phyloP scores from a whole-genome alignment of 306 rosid species.

The Lotus japonicus region DNA sequence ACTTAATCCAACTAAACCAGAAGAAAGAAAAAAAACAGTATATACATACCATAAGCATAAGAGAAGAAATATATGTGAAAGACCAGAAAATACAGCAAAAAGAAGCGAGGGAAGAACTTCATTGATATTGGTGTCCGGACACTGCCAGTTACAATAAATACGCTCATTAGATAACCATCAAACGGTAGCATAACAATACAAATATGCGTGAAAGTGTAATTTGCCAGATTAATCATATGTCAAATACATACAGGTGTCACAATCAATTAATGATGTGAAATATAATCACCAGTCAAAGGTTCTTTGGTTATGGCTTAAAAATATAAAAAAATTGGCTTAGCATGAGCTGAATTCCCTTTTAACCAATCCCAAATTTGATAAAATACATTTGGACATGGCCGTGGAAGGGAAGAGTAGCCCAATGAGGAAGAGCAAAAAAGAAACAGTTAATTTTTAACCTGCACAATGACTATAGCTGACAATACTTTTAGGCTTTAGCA shows the following conservation, averaged over 20 bases:
- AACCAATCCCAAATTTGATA: neutral
- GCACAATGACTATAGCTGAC: neutral
- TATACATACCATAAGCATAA: conserved; percentile 68
- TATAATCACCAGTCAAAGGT: neutral
- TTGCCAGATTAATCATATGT: neutral
- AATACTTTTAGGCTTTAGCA: neutral
- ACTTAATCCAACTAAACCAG: neutral
- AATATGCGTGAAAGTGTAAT: neutral
- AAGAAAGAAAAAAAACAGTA: neutral
- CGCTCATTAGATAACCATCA: conserved; percentile 28
- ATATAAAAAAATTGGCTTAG: neutral
- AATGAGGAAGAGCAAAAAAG: neutral
- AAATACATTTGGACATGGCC: neutral
- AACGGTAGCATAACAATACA: neutral
- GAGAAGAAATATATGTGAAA: conserved; percentile 99
- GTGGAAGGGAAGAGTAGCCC: neutral
- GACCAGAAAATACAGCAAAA: conserved; percentile 90
- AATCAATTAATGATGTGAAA: conserved; percentile 1
- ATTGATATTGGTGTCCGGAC: conserved; percentile 98
- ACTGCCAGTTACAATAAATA: conserved; percentile 48
- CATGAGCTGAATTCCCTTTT: neutral
- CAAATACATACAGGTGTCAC: neutral
- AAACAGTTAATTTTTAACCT: neutral
- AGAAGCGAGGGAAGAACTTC: conserved; percentile 99
- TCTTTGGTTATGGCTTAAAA: neutral